Evolutionary conservation across 495 filamentous ascomycete genomes (phyloP).

Genomic region (Talaromyces ruber): DNA sequence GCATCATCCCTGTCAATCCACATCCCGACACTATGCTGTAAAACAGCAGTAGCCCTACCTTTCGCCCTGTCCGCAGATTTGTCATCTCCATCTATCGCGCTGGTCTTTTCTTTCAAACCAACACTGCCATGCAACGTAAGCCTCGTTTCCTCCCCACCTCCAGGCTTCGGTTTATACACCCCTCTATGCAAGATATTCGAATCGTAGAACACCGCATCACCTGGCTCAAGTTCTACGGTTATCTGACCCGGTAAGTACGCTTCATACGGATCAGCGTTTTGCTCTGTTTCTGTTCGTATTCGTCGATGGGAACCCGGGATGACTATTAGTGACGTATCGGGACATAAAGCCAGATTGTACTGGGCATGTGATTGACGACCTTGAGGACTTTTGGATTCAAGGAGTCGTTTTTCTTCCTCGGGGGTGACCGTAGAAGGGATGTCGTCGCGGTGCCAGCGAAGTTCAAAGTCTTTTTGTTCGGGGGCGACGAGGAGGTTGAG

Average conservation of each 20-base stretch:
- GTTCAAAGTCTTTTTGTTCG: slow-evolving; percentile 49
- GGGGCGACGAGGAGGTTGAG: slow-evolving; percentile 72
- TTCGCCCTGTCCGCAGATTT: slow-evolving; percentile 12
- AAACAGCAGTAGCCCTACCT: slow-evolving; percentile 62
- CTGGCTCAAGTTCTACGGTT: slow-evolving; percentile 54
- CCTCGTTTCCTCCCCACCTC: slow-evolving; percentile 42
- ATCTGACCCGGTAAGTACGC: slow-evolving; percentile 48
- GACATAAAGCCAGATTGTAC: slow-evolving; percentile 68
- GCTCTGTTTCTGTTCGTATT: slow-evolving; percentile 55
- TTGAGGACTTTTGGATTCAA: slow-evolving; percentile 30
- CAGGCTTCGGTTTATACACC: slow-evolving; percentile 45
- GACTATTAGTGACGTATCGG: slow-evolving; percentile 58
- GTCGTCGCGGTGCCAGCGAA: slow-evolving; percentile 77
- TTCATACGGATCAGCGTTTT: slow-evolving; percentile 52
- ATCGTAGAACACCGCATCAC: slow-evolving; percentile 78
- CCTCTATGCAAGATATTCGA: slow-evolving; percentile 82
- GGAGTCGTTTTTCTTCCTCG: slow-evolving; percentile 45
- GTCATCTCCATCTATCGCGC: neutral
- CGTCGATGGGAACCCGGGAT: slow-evolving; percentile 64
- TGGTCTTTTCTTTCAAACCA: slow-evolving; percentile 40
- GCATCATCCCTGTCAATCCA: slow-evolving; percentile 57
- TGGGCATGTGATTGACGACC: slow-evolving; percentile 57
- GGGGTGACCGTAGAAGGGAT: slow-evolving; percentile 47
- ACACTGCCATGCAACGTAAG: slow-evolving; percentile 80
- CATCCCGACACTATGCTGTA: slow-evolving; percentile 76